phyloP scores from a whole-genome alignment of 2,329 filamentous ascomycete genomes.

The Drechslerella coelobrocha region DNA sequence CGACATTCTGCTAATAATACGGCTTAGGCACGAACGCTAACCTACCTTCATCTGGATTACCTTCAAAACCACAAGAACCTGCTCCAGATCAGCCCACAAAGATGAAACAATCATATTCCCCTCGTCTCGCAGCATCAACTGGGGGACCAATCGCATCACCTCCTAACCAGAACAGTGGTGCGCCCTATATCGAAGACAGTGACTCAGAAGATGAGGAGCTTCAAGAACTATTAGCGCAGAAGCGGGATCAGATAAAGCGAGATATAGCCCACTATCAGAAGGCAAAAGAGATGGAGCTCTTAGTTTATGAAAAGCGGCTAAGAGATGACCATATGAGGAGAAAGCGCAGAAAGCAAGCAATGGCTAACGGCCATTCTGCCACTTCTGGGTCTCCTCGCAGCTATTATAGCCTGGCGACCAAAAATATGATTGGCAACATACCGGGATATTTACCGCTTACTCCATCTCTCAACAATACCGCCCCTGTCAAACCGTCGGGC shows the following conservation, averaged over 20 bases:
- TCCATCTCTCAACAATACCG: slow-evolving; percentile 11
- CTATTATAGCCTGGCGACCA: slow-evolving; percentile 45
- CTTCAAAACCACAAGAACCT: slow-evolving; percentile 25
- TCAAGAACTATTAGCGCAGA: slow-evolving; percentile 35
- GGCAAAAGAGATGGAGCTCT: slow-evolving; percentile 46
- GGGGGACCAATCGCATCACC: slow-evolving; percentile 4
- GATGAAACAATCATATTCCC: slow-evolving; percentile 15
- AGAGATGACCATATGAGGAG: slow-evolving; percentile 45
- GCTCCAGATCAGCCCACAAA: slow-evolving; percentile 3
- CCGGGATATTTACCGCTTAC: slow-evolving; percentile 48
- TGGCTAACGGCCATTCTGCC: slow-evolving; percentile 26
- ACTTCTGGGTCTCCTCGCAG: slow-evolving; percentile 42
- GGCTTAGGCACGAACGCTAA: slow-evolving; percentile 24
- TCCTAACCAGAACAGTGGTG: slow-evolving; percentile 13
- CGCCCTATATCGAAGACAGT: slow-evolving; percentile 46
- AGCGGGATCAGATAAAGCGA: slow-evolving; percentile 40
- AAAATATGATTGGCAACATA: slow-evolving; percentile 40
- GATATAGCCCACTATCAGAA: slow-evolving; percentile 45
- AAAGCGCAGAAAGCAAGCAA: slow-evolving; percentile 44
- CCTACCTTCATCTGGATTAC: slow-evolving; percentile 1
- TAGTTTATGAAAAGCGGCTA: slow-evolving; percentile 46
- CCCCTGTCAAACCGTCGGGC: slow-evolving; percentile 25
- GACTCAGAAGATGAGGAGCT: slow-evolving; percentile 50
- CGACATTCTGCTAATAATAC: background rate
- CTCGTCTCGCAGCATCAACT: slow-evolving; percentile 1